Conservation (phyloP, 805 yeast genomes). For the Wickerhamiella cacticola region DNA sequence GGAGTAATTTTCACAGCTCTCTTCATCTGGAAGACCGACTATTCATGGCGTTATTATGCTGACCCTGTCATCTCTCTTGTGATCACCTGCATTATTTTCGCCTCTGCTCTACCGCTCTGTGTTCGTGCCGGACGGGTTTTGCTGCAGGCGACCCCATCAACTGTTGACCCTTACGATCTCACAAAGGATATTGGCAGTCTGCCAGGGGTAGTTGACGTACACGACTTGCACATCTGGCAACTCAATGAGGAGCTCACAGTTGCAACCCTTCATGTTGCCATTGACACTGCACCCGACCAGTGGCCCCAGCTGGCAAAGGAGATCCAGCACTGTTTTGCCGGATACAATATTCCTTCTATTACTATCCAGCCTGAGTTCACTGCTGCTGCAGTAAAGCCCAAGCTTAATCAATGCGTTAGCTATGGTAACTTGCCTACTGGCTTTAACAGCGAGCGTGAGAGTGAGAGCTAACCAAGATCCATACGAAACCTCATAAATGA, state of each 20-base stretch:
- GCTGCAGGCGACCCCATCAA: conserved; percentile 86
- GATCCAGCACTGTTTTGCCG: conserved; percentile 69
- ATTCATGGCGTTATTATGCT: conserved; percentile 70
- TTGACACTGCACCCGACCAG: conserved; percentile 49
- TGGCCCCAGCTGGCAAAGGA: conserved; percentile 60
- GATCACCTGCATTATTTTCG: conserved; percentile 77
- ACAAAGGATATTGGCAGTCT: conserved; percentile 54
- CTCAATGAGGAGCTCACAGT: conserved; percentile 74
- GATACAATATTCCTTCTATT: conserved; percentile 78
- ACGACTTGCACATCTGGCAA: conserved; percentile 96
- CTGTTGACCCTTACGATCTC: conserved; percentile 63
- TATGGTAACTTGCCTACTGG: conserved; percentile 16
- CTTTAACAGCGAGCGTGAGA: background rate
- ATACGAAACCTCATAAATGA: too few relatives aligned
- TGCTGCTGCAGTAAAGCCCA: conserved; percentile 1
- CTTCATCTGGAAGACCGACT: conserved; percentile 88
- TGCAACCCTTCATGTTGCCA: conserved; percentile 80
- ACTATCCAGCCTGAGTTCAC: conserved; percentile 92
- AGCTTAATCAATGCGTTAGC: conserved; percentile 13
- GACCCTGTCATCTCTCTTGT: conserved; percentile 81
- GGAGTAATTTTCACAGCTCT: conserved; percentile 87
- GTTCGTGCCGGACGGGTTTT: conserved; percentile 74
- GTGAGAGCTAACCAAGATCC: too few relatives aligned
- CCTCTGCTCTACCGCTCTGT: conserved; percentile 85
- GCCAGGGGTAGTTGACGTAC: conserved; percentile 69